These are phyloP conservation scores for Apiotrichum laibachii DNA, from an alignment of 1,284 basidiomycete genomes.

Conservation along the genomic window DNA sequence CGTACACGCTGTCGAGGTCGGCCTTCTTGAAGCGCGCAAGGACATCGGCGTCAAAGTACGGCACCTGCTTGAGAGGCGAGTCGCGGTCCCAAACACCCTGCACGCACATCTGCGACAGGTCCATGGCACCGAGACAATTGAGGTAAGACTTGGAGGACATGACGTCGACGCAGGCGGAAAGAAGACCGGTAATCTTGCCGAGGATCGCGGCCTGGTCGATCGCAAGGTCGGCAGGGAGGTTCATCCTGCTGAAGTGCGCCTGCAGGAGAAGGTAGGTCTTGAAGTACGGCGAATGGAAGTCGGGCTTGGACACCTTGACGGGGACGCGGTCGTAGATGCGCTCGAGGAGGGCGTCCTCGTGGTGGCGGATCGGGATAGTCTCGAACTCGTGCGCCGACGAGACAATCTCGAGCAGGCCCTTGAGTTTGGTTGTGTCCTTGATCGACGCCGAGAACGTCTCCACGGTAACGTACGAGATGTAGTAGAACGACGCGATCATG, in stretches of 20 bases:
- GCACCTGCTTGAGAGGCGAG: constrained; percentile 89
- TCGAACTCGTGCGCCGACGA: constrained; percentile 97
- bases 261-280: constrained; percentile 96
- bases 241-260: constrained; percentile 91
- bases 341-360: constrained; percentile 75
- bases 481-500: constrained; percentile 81
- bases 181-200: constrained; percentile 81
- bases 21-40: constrained; percentile 80
- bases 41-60: constrained; percentile 86
- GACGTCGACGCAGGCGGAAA: constrained; percentile 94
- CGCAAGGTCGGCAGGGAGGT: constrained; percentile 86
- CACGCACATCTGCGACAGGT: constrained; percentile 98
- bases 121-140: constrained; percentile 95
- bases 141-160: constrained; percentile 96
- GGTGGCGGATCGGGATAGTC: constrained; percentile 85
- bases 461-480: constrained; percentile 79
- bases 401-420: constrained; percentile 93
- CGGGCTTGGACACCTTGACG: constrained; percentile 81
- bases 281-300: constrained; percentile 94
- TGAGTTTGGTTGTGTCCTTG: constrained; percentile 95
- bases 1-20: constrained; percentile 81
- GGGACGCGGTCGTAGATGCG: constrained; percentile 96
- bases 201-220: constrained; percentile 85
- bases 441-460: constrained; percentile 95
- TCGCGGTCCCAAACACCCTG: constrained; percentile 98